Evolutionary conservation across 768 basidiomycete genomes (phyloP).

Genomic region (Lactarius trivialis): DNA sequence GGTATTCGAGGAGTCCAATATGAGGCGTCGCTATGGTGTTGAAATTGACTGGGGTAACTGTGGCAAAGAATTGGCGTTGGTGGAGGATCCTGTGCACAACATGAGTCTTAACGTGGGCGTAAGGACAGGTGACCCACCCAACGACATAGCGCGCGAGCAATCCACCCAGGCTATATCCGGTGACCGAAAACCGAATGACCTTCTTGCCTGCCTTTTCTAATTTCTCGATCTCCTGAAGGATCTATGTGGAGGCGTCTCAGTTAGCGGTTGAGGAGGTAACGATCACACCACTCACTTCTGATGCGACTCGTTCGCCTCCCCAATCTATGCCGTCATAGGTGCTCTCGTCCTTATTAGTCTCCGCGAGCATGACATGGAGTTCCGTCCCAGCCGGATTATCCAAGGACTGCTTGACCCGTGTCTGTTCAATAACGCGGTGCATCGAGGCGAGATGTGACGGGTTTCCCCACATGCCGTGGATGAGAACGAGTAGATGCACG

Average conservation of each 20-base stretch:
- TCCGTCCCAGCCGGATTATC: constrained; percentile 34
- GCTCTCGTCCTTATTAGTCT: constrained; percentile 56
- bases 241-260: constrained; percentile 32
- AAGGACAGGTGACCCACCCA: constrained; percentile 39
- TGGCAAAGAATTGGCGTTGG: constrained; percentile 64
- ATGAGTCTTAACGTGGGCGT: not conserved
- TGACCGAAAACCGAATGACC: constrained; percentile 65
- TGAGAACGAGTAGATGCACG: constrained; percentile 30
- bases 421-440: constrained; percentile 46
- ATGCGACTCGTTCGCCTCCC: constrained; percentile 72
- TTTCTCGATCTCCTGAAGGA: constrained; percentile 47
- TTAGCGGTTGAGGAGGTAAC: not conserved
- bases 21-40: constrained; percentile 81
- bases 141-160: constrained; percentile 74
- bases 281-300: constrained; percentile 48
- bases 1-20: constrained; percentile 63
- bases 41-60: constrained; percentile 70
- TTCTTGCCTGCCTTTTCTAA: constrained; percentile 46
- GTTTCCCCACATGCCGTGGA: constrained; percentile 78
- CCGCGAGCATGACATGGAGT: constrained; percentile 57
- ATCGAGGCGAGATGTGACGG: constrained; percentile 58
- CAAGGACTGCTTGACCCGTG: constrained; percentile 26
- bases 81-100: constrained; percentile 45
- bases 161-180: constrained; percentile 79
- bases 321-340: constrained; percentile 85